Evolutionary conservation across 768 basidiomycete genomes (phyloP).

Genomic region (Macrolepiota dolichaula): DNA sequence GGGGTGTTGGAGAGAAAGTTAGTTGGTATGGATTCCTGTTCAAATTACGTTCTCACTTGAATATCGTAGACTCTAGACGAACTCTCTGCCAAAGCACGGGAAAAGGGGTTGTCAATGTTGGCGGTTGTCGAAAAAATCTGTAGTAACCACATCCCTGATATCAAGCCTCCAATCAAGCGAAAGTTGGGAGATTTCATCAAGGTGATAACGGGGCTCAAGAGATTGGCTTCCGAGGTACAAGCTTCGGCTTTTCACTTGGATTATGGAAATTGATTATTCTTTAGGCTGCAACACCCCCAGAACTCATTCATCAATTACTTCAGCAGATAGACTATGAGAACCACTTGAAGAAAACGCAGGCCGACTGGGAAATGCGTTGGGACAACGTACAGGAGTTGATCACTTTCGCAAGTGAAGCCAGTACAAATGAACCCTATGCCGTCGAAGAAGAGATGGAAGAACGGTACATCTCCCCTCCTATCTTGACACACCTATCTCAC

Average conservation of each 20-base stretch:
- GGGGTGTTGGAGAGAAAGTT: slow-evolving; percentile 76
- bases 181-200: slow-evolving; percentile 62
- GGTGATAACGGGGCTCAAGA: slow-evolving; percentile 47
- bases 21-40: not conserved
- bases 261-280: not conserved
- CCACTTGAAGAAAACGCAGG: slow-evolving; percentile 64
- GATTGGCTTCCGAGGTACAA: slow-evolving; percentile 51
- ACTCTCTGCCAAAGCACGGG: slow-evolving; percentile 49
- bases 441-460: slow-evolving; percentile 12
- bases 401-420: slow-evolving; percentile 66
- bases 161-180: slow-evolving; percentile 62
- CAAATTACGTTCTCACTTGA: not conserved
- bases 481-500: not conserved
- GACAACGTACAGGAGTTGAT: slow-evolving; percentile 87
- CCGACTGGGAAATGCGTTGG: slow-evolving; percentile 76
- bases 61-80: slow-evolving; percentile 54
- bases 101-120: slow-evolving; percentile 50
- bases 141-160: slow-evolving; percentile 56
- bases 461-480: not conserved
- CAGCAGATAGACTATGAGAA: slow-evolving; percentile 61
- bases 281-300: slow-evolving; percentile 58
- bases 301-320: slow-evolving; percentile 58
- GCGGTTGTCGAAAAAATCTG: slow-evolving; percentile 61
- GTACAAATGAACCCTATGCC: slow-evolving; percentile 22
- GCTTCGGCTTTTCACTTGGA: not conserved